These are phyloP conservation scores for Calonectria hongkongensis DNA, from an alignment of 2,329 filamentous ascomycete genomes.

Conservation along the genomic window DNA sequence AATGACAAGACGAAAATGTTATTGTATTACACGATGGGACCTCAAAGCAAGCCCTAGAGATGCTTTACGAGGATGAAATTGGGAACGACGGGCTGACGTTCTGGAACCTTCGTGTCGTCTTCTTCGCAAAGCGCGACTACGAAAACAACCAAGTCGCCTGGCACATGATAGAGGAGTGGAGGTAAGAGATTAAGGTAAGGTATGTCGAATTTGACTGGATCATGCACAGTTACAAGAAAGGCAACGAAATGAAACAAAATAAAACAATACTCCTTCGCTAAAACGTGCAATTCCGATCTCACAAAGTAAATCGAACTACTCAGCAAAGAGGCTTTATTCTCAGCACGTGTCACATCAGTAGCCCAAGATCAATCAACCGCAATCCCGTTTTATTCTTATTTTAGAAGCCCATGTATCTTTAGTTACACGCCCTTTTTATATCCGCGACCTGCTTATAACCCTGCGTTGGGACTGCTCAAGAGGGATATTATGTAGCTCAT, in stretches of 20 bases:
- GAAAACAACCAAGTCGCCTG: constrained; percentile 24
- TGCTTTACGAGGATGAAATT: constrained; percentile 34
- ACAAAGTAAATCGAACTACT: no score
- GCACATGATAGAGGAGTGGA: constrained; percentile 38
- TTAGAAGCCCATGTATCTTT: constrained; percentile 12
- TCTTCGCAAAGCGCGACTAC: constrained; percentile 15
- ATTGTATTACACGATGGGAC: not conserved
- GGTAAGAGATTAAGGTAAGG: constrained; percentile 34
- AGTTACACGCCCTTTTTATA: constrained; percentile 14
- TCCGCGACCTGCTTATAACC: not conserved
- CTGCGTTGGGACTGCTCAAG: not conserved
- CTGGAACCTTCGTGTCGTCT: constrained; percentile 20
- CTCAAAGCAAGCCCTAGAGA: constrained; percentile 19
- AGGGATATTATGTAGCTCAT: not conserved
- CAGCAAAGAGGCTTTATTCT: not conserved
- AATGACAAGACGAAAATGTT: constrained; percentile 25
- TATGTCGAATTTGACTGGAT: constrained; percentile 18
- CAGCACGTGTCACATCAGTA: not conserved
- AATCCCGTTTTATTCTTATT: constrained; percentile 3
- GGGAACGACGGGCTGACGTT: constrained; percentile 30
- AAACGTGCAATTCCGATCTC: no score
- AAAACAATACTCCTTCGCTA: no score
- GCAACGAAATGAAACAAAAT: no score
- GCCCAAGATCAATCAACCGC: not conserved
- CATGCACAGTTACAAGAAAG: no score